phyloP scores from a whole-genome alignment of 768 basidiomycete genomes.

The Collybia sp. region DNA sequence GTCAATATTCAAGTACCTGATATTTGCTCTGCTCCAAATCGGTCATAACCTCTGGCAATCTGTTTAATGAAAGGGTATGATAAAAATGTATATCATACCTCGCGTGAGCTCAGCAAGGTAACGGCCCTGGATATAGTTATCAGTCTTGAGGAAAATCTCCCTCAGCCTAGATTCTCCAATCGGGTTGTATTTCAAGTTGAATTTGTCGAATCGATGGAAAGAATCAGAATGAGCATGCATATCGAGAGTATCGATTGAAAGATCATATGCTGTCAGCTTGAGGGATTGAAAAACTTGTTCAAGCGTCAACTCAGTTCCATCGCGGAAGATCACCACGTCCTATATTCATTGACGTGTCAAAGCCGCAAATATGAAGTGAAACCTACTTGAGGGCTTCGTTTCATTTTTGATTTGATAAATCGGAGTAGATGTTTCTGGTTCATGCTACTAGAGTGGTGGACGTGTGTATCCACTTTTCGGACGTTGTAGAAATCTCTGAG shows the following conservation, averaged over 20 bases:
- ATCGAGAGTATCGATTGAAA: constrained; percentile 97
- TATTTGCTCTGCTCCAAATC: constrained; percentile 99
- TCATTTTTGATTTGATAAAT: constrained; percentile 99
- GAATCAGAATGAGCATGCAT: constrained; percentile 99
- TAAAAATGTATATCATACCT: constrained; percentile 40
- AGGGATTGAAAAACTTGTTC: constrained; percentile 95
- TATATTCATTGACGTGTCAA: constrained; percentile 21
- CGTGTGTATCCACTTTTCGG: constrained; percentile 97
- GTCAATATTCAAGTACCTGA: constrained; percentile 48
- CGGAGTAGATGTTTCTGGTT: constrained; percentile 98
- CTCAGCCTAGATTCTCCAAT: constrained; percentile 92
- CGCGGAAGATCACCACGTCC: constrained; percentile 96
- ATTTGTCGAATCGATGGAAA: constrained; percentile 98
- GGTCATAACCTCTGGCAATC: constrained; percentile 80
- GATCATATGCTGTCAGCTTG: constrained; percentile 92
- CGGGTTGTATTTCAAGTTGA: constrained; percentile 96
- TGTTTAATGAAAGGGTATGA: neutral
- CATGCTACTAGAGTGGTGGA: constrained; percentile 98
- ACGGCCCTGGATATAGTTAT: constrained; percentile 87
- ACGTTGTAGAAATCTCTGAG: constrained; percentile 97
- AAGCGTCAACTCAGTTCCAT: constrained; percentile 83
- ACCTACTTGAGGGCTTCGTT: constrained; percentile 71
- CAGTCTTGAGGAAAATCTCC: constrained; percentile 98
- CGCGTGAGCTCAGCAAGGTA: constrained; percentile 94
- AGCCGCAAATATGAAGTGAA: neutral